Evolutionary conservation across 371 early-diverging fungal genomes (phyloP).

Genomic region (Mucor saturninus): DNA sequence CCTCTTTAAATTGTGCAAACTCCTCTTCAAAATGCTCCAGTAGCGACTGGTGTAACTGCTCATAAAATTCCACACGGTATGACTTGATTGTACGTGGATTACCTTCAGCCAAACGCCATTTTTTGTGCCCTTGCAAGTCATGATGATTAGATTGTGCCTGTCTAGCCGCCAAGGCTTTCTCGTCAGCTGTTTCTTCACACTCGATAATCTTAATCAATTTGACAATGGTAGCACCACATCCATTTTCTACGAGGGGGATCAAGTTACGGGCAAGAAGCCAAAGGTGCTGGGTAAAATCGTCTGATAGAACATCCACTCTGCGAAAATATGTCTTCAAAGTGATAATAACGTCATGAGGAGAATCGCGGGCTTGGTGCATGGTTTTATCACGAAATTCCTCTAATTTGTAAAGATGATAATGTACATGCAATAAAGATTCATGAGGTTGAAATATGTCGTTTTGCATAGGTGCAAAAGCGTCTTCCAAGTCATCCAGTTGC

Average conservation of each 20-base stretch:
- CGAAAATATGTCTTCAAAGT: constrained; percentile 85
- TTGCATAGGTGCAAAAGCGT: constrained; percentile 76
- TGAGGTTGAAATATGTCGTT: constrained; percentile 67
- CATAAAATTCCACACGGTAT: constrained; percentile 79
- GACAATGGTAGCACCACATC: constrained; percentile 75
- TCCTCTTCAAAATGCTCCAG: constrained; percentile 61
- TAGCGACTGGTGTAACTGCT: constrained; percentile 74
- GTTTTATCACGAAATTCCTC: constrained; percentile 87
- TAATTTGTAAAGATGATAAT: constrained; percentile 86
- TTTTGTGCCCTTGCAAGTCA: constrained; percentile 57
- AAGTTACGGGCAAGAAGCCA: constrained; percentile 83
- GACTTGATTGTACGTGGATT: constrained; percentile 71
- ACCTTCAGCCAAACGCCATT: constrained; percentile 61
- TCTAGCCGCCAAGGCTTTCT: constrained; percentile 67
- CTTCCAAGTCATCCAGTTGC: constrained; percentile 72
- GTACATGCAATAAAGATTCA: constrained; percentile 80
- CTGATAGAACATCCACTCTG: constrained; percentile 76
- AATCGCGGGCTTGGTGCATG: constrained; percentile 74
- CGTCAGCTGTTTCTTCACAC: constrained; percentile 86
- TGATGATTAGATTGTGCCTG: constrained; percentile 62
- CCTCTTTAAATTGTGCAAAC: constrained; percentile 55
- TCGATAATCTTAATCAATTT: constrained; percentile 91
- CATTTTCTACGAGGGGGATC: constrained; percentile 75
- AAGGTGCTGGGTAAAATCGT: constrained; percentile 83
- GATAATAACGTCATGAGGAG: constrained; percentile 78